Conservation (phyloP, 257 asterid genomes). For the Agastache rugosa region DNA sequence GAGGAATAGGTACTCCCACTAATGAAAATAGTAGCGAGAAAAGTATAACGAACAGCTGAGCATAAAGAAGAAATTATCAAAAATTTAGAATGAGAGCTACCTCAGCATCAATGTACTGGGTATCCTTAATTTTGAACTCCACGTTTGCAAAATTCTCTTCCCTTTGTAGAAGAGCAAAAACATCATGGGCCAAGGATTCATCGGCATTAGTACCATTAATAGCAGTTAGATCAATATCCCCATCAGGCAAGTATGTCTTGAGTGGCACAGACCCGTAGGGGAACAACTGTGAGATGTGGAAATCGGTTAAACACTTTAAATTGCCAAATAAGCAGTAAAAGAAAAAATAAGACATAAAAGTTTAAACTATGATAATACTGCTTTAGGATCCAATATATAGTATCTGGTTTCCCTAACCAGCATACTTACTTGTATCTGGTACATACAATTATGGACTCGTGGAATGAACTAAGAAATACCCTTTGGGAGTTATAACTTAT, state of each 20-base stretch:
- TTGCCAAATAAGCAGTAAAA: background rate
- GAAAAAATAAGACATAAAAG: background rate
- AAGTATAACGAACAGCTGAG: constrained; percentile 5
- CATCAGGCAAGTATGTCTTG: constrained; percentile 91
- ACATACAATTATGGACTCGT: background rate
- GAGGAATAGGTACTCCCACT: constrained; percentile 9
- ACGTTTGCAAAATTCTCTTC: constrained; percentile 65
- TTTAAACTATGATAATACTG: background rate
- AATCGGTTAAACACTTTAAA: constrained; percentile 13
- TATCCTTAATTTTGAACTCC: constrained; percentile 67
- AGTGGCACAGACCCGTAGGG: constrained; percentile 94
- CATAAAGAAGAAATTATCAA: background rate
- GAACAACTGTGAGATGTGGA: constrained; percentile 54
- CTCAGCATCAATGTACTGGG: constrained; percentile 82
- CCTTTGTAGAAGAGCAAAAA: constrained; percentile 57
- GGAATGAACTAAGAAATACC: constrained; percentile 3
- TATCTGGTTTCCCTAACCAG: background rate
- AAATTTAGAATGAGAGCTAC: constrained; percentile 30
- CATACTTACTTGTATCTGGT: background rate
- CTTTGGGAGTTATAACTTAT: constrained; percentile 26
- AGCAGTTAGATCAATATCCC: constrained; percentile 86
- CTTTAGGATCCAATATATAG: background rate
- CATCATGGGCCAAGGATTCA: constrained; percentile 58
- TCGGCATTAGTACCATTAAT: constrained; percentile 47
- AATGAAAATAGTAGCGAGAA: background rate